phyloP scores from a whole-genome alignment of 192 early-diverging fungal genomes.

The Podila epicladia region DNA sequence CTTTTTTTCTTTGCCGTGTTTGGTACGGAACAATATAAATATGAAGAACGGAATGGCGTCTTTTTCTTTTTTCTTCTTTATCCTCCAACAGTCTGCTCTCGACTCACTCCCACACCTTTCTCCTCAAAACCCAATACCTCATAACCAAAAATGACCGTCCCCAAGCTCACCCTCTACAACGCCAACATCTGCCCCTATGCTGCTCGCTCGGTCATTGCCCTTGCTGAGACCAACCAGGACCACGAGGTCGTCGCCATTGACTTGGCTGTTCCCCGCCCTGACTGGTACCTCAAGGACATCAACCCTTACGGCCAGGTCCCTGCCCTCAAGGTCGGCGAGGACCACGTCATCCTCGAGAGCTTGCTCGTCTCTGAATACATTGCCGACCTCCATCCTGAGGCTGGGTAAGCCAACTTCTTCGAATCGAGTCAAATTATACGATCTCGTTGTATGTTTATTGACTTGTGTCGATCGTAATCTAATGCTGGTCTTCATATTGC shows the following conservation, averaged over 20 bases:
- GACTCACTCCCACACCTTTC: not conserved
- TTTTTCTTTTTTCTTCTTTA: not conserved
- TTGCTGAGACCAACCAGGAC: conserved; percentile 61
- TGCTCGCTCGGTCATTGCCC: conserved; percentile 70
- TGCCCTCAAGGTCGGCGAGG: conserved; percentile 61
- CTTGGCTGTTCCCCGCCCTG: conserved; percentile 68
- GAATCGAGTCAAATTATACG: too few relatives aligned
- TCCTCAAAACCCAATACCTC: not conserved
- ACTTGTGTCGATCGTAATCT: not conserved
- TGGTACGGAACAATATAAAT: not conserved
- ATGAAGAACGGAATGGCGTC: too few relatives aligned
- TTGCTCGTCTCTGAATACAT: conserved; percentile 74
- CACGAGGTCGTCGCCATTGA: conserved; percentile 71
- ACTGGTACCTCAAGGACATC: conserved; percentile 67
- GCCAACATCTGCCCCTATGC: conserved; percentile 72
- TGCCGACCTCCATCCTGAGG: conserved; percentile 67
- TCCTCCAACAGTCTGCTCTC: not conserved
- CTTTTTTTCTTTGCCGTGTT: too few relatives aligned
- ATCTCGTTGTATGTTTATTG: not conserved
- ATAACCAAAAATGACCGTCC: conserved; percentile 13
- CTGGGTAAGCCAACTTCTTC: conserved; percentile 39
- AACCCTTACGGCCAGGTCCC: conserved; percentile 80
- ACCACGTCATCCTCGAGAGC: conserved; percentile 70
- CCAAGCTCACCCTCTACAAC: conserved; percentile 69
- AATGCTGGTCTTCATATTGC: not conserved